These are phyloP conservation scores for Citrullus colocynthis DNA, from an alignment of 306 rosid species.

Conservation along the genomic window DNA sequence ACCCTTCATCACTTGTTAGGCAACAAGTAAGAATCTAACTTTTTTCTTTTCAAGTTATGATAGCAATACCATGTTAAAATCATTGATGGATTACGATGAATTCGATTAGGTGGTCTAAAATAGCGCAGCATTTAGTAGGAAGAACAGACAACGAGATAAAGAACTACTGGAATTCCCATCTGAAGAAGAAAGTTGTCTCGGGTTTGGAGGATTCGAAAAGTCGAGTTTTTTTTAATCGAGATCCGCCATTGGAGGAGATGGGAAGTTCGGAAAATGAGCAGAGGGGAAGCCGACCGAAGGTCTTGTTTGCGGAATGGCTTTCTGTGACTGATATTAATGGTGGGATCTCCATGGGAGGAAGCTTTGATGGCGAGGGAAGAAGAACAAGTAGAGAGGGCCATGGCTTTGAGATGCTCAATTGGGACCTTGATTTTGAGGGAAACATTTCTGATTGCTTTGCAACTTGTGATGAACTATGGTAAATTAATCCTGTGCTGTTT, in stretches of 20 bases:
- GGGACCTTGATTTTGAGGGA: background rate
- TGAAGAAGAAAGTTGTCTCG: slow-evolving; percentile 52
- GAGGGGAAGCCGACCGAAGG: background rate
- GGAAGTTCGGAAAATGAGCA: background rate
- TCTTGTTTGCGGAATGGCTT: background rate
- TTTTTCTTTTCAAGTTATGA: too few relatives aligned
- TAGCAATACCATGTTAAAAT: background rate
- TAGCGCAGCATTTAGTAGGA: slow-evolving; percentile 74
- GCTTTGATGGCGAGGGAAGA: background rate
- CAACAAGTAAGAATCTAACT: slow-evolving; percentile 47
- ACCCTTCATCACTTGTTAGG: slow-evolving; percentile 71
- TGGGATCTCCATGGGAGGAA: background rate
- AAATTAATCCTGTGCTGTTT: background rate
- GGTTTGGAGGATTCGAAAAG: background rate
- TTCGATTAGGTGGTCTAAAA: slow-evolving; percentile 76
- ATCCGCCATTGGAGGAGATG: background rate
- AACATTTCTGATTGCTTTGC: background rate
- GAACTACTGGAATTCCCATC: slow-evolving; percentile 66
- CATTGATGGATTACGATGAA: background rate
- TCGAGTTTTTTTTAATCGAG: background rate
- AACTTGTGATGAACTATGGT: background rate
- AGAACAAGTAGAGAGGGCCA: background rate
- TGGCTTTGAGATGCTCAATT: background rate
- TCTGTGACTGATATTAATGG: background rate
- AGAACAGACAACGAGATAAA: slow-evolving; percentile 88